These are phyloP conservation scores for Stentor coeruleus DNA, from an alignment of 73 alveolate genomes.

Conservation along the genomic window DNA sequence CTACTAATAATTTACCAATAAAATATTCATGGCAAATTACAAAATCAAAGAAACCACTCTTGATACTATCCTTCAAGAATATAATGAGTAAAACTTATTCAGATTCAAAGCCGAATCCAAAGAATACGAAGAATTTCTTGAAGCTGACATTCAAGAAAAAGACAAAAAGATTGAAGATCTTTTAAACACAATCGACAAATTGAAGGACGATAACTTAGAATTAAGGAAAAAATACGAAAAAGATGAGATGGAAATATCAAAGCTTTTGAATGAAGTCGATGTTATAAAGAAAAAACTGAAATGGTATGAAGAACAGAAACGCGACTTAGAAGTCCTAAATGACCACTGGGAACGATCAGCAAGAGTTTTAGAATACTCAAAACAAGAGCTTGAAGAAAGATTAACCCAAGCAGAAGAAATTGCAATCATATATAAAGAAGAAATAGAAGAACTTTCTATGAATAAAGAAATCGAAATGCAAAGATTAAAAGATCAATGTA, in stretches of 20 bases:
- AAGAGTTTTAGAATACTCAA: slow-evolving; percentile 17
- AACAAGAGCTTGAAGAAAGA: slow-evolving; percentile 1
- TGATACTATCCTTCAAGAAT: slow-evolving; percentile 9
- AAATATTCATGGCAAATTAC: too few relatives aligned
- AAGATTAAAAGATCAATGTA: slow-evolving; percentile 20
- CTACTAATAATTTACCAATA: too few relatives aligned
- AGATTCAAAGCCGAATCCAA: slow-evolving; percentile 8
- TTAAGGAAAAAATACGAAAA: not conserved
- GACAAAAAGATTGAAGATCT: not conserved
- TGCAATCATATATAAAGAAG: slow-evolving; percentile 23
- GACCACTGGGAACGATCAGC: slow-evolving; percentile 19
- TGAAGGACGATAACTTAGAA: not conserved
- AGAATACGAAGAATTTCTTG: not conserved
- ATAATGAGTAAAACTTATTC: not conserved
- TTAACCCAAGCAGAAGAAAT: slow-evolving; percentile 18
- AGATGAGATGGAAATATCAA: not conserved
- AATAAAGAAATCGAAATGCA: not conserved
- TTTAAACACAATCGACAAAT: not conserved
- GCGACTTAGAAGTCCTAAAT: slow-evolving; percentile 16
- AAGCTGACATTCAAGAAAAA: not conserved
- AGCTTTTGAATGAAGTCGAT: not conserved
- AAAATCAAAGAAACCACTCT: too few relatives aligned
- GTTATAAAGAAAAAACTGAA: not conserved
- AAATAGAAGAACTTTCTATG: not conserved
- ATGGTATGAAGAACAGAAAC: not conserved